These are phyloP conservation scores for Beauveria sp. DNA, from an alignment of 2,329 filamentous ascomycete species.

Conservation along the genomic window DNA sequence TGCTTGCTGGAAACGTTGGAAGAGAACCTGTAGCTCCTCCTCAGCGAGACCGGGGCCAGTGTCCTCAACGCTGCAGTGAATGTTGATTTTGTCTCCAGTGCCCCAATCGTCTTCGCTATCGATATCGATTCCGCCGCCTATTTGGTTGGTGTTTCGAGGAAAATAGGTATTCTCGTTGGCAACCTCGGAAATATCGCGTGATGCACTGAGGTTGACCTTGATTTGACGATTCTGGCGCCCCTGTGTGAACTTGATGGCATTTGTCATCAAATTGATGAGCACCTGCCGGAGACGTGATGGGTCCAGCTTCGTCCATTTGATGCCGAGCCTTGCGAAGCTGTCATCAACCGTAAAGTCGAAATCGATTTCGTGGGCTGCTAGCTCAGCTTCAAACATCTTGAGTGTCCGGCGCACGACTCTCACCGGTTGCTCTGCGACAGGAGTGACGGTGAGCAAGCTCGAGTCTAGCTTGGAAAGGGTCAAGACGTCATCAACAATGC, in stretches of 20 bases:
- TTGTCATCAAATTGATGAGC: conserved; percentile 67
- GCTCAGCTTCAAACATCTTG: conserved; percentile 73
- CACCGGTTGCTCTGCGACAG: conserved; percentile 61
- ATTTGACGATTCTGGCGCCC: conserved; percentile 53
- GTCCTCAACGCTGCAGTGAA: conserved; percentile 66
- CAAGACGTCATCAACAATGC: conserved; percentile 61
- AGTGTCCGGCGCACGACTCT: conserved; percentile 60
- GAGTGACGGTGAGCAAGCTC: conserved; percentile 61
- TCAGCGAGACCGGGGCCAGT: conserved; percentile 60
- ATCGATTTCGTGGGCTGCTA: conserved; percentile 63
- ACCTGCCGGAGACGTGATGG: conserved; percentile 68
- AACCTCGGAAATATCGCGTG: conserved; percentile 39
- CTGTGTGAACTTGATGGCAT: conserved; percentile 59
- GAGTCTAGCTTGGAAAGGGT: conserved; percentile 65
- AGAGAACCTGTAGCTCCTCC: conserved; percentile 59
- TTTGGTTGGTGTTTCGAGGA: conserved; percentile 34
- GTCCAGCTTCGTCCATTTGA: conserved; percentile 69
- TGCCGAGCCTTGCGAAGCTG: conserved; percentile 54
- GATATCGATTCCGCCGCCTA: conserved; percentile 30
- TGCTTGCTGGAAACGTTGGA: conserved; percentile 62
- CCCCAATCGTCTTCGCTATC: conserved; percentile 61
- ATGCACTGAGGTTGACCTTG: conserved; percentile 57
- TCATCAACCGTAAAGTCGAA: conserved; percentile 63
- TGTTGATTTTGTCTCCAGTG: conserved; percentile 59
- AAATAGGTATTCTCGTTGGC: conserved; percentile 38